phyloP scores from a whole-genome alignment of 2,329 filamentous ascomycete genomes.

The Myriangium duriaei region DNA sequence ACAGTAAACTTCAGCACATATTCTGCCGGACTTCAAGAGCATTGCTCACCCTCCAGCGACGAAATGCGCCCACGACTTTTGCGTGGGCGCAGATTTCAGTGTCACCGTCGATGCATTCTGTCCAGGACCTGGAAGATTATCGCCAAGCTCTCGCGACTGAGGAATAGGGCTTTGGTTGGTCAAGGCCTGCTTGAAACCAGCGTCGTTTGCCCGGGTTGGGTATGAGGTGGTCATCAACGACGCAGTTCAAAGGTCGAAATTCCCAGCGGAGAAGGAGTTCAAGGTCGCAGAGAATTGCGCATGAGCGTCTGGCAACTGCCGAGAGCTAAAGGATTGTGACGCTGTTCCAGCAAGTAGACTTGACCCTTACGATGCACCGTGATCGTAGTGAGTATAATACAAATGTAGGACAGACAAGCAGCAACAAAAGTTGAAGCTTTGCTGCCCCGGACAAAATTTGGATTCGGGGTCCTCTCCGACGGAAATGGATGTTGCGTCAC shows the following conservation, averaged over 20 bases:
- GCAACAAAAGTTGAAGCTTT: too few species aligned
- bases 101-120: constrained; percentile 28
- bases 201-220: constrained; percentile 2
- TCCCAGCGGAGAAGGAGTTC: too few species aligned
- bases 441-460: background rate
- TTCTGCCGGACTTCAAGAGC: background rate
- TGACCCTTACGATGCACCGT: too few species aligned
- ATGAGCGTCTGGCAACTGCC: too few species aligned
- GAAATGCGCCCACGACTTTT: constrained; percentile 82
- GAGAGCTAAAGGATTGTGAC: too few species aligned
- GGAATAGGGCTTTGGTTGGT: constrained; percentile 13
- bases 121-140: constrained; percentile 36
- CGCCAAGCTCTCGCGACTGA: constrained; percentile 51
- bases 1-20: constrained; percentile 9
- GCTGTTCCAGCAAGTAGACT: too few species aligned
- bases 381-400: too few species aligned
- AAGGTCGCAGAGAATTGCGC: too few species aligned
- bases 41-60: constrained; percentile 66
- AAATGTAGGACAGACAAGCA: too few species aligned
- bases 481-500: background rate
- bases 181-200: constrained; percentile 6
- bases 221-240: constrained; percentile 12
- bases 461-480: background rate
- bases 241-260: too few species aligned
- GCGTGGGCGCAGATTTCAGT: constrained; percentile 30